Percentiles rank a stretch among this genome's conserved stretches.
These are phyloP conservation scores for Aspergillus floridensis DNA, from an alignment of 2,329 filamentous ascomycete genomes.

Conservation along the genomic window DNA sequence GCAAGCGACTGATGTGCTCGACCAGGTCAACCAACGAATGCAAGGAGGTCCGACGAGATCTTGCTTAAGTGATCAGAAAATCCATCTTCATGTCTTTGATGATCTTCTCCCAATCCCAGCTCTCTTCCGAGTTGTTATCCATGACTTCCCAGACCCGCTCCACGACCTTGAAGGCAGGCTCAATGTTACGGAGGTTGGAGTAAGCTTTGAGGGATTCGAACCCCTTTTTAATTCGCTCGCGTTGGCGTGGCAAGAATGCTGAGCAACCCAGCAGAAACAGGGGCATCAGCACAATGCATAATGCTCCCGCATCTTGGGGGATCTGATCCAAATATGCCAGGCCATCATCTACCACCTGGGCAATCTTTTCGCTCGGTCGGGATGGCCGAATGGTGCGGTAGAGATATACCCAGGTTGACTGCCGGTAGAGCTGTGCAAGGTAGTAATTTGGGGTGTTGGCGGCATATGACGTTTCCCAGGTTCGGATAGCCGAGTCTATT, in stretches of 20 bases:
- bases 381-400: conserved; percentile 61
- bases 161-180: conserved; percentile 55
- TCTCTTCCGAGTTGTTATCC: conserved; percentile 55
- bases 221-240: conserved; percentile 53
- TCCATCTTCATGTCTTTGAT: conserved; percentile 59
- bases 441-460: conserved; percentile 54
- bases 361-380: conserved; percentile 54
- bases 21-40: conserved; percentile 10
- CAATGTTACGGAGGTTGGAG: conserved; percentile 58
- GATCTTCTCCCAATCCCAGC: conserved; percentile 64
- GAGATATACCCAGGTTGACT: conserved; percentile 63
- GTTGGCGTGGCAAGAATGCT: conserved; percentile 55
- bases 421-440: conserved; percentile 59
- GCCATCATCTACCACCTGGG: conserved; percentile 58
- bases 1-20: neutral
- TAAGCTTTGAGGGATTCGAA: conserved; percentile 56
- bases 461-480: conserved; percentile 65
- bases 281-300: conserved; percentile 60
- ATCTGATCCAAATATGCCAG: conserved; percentile 56
- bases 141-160: conserved; percentile 59
- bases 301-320: conserved; percentile 54
- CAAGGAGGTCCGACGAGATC: neutral
- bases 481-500: conserved; percentile 70
- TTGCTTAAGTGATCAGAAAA: conserved; percentile 56
- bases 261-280: conserved; percentile 62